Conservation (phyloP, 306 rosid species). For the Clitoria ternatea region DNA sequence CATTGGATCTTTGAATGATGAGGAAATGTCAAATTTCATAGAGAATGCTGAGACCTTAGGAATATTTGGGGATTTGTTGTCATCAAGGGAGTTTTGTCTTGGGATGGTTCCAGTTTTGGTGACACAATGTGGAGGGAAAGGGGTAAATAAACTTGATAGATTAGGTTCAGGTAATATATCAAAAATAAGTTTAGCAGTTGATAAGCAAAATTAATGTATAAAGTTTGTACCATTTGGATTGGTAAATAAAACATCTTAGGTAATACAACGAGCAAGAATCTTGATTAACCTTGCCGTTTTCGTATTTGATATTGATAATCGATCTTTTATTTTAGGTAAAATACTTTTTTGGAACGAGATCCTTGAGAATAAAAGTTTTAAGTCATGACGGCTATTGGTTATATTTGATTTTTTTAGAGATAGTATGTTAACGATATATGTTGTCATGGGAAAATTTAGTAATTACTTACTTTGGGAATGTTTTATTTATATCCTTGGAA, state of each 20-base stretch:
- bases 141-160: not conserved
- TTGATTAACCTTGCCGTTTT: too few species aligned
- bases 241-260: not conserved
- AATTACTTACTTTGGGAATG: too few species aligned
- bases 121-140: constrained; percentile 25
- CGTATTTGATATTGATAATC: too few species aligned
- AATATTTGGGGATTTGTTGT: constrained; percentile 51
- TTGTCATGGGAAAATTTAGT: too few species aligned
- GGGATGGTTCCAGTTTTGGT: constrained; percentile 50
- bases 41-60: constrained; percentile 52
- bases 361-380: too few species aligned
- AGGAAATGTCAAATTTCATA: constrained; percentile 39
- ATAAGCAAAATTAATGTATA: not conserved
- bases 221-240: not conserved
- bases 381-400: too few species aligned
- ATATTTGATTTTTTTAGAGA: too few species aligned
- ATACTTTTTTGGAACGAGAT: too few species aligned
- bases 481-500: too few species aligned
- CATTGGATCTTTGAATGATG: not conserved
- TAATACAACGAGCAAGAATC: not conserved
- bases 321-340: too few species aligned
- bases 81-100: constrained; percentile 50
- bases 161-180: constrained; percentile 4
- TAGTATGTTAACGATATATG: too few species aligned
- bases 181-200: not conserved